Conservation (phyloP, 2,329 filamentous ascomycete species). For the Pseudogymnoascus sp. region DNA sequence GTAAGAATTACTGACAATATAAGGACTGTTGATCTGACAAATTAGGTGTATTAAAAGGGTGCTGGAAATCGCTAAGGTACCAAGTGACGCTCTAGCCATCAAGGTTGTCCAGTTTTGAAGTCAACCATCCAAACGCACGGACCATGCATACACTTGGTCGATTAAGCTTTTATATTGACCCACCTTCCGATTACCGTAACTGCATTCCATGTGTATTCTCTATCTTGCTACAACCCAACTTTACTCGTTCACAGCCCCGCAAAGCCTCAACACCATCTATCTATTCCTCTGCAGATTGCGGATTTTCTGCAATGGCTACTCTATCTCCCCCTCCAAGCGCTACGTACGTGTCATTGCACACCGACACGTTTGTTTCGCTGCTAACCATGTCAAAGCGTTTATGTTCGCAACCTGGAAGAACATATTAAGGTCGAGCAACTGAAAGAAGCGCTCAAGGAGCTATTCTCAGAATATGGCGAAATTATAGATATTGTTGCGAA, state of each 20-base stretch:
- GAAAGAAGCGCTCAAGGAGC: slow-evolving; percentile 59
- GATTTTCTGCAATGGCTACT: slow-evolving; percentile 3
- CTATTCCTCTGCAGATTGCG: neutral
- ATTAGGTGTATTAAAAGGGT: neutral
- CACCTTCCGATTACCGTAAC: neutral
- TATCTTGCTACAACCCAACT: neutral
- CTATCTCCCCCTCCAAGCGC: slow-evolving; percentile 38
- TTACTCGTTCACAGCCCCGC: neutral
- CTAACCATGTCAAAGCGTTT: slow-evolving; percentile 41
- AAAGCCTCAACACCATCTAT: neutral
- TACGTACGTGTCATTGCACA: slow-evolving; percentile 69
- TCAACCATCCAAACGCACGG: neutral
- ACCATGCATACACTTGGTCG: neutral
- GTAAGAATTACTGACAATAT: too few species aligned
- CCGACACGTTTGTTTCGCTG: slow-evolving; percentile 43
- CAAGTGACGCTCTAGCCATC: slow-evolving; percentile 3
- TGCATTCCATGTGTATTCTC: neutral
- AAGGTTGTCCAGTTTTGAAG: slow-evolving; percentile 2
- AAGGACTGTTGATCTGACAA: neutral
- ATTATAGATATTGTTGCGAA: slow-evolving; percentile 82
- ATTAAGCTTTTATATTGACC: neutral
- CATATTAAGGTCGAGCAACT: slow-evolving; percentile 74
- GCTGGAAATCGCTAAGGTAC: neutral
- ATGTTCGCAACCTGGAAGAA: slow-evolving; percentile 83
- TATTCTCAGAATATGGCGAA: slow-evolving; percentile 84